Evolutionary conservation across 2,329 filamentous ascomycete genomes (phyloP), one percentile per base, ranked within the genome.

Genomic region (Aspergillus viridinutans): DNA sequence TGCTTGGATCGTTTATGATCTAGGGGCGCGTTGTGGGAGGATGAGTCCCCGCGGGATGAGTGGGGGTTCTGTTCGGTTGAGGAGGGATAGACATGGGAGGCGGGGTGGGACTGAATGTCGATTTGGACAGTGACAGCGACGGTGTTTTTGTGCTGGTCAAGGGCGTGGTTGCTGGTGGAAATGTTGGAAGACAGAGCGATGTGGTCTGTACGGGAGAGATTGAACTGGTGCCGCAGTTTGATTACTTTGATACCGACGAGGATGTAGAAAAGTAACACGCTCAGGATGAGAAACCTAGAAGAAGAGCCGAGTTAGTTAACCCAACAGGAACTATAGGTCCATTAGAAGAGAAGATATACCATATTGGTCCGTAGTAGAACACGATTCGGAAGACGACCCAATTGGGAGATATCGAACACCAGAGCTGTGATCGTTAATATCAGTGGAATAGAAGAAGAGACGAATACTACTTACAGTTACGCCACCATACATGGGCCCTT

Each of bases 361-460:
- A 74, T 32, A 74, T 72, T 1, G 72, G 72, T 2, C 60, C 68
- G 40, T 75, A 75, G 58, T 75, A 75, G 45, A 72, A 64, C 1
- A 74, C 55, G 17, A 75, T 67, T 5, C 72, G 68, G 55, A 69
- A 68, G 6, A 73, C 42, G 23, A 75, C 66, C 73, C 73, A 75
- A 2, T 67, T 61, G 0, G 69, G 72, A 38, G 71, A 66, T 47
- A 75, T 69, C n/a, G 73, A 72, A 53, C 73, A 75, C 73, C 73
- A 75, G 6, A 74, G 58, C 72, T 76, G 38, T 7, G 0, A 17
- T n/a, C 7, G 38, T 49, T 12, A 25, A 10, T 12, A 26, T 40
- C 17, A n/a, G 42, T 2, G 3, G 8, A 23, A 20, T 17, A 2
- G 8, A 14, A 14, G 42, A 21, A 21, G 17, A 38, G n/a, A n/a